Evolutionary conservation across 306 rosid genomes (phyloP).

Genomic region (Trichosanthes cucumerina): DNA sequence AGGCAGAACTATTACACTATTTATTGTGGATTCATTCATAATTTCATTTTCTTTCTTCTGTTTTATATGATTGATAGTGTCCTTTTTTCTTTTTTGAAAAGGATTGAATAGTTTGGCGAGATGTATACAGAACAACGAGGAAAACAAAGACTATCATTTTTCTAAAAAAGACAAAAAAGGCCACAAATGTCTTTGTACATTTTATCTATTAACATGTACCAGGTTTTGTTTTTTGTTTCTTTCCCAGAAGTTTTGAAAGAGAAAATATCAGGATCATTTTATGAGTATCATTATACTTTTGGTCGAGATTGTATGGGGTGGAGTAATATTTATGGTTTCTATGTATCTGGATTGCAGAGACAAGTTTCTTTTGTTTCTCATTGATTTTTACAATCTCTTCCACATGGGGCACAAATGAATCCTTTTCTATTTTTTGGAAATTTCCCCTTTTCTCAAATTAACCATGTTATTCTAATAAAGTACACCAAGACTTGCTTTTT

Average conservation of each 20-base stretch:
- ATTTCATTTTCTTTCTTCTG: background rate
- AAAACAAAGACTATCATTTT: too few relatives aligned
- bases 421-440: background rate
- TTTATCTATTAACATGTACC: background rate
- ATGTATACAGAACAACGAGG: too few relatives aligned
- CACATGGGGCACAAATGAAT: background rate
- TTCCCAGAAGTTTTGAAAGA: background rate
- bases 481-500: background rate
- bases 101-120: too few relatives aligned
- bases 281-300: background rate
- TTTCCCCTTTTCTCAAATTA: background rate
- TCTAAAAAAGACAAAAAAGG: too few relatives aligned
- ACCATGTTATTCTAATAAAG: background rate
- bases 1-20: background rate
- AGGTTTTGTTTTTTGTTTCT: background rate
- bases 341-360: background rate
- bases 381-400: background rate
- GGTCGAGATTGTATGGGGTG: background rate
- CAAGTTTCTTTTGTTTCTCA: background rate
- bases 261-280: background rate
- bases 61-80: background rate
- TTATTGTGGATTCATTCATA: background rate
- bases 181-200: background rate
- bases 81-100: too few relatives aligned
- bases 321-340: background rate